A percentile compares a stretch with the other conserved stretches of the same genome.
Conservation (phyloP, 495 filamentous ascomycete genomes). For the Hypoxylon trugodes region DNA sequence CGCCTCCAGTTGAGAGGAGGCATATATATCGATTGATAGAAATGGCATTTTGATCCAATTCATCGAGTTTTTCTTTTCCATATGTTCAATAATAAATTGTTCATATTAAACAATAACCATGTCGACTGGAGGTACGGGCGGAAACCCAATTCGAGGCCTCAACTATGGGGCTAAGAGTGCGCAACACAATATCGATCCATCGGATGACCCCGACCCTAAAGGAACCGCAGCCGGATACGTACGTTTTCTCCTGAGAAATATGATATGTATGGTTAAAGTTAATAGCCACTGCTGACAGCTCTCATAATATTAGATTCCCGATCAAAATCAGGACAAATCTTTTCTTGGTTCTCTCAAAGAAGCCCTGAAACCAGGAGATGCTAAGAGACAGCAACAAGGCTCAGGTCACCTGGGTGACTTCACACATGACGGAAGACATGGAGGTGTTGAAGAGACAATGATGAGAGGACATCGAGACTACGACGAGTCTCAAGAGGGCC, state of each 20-base stretch:
- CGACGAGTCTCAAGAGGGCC: conserved; percentile 20
- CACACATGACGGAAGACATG: conserved; percentile 28
- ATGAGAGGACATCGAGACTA: conserved; percentile 24
- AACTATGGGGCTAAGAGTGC: conserved; percentile 11
- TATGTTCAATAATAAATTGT: background rate
- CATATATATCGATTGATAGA: background rate
- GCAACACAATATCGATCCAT: conserved; percentile 16
- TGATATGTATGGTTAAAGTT: too few species aligned
- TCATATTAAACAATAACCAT: conserved; percentile 8
- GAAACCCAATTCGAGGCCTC: conserved; percentile 12
- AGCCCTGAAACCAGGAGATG: conserved; percentile 32
- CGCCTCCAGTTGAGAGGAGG: background rate
- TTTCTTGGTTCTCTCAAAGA: conserved; percentile 31
- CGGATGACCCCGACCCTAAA: conserved; percentile 36
- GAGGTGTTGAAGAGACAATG: conserved; percentile 25
- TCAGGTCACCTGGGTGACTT: conserved; percentile 3
- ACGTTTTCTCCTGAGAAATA: conserved; percentile 7
- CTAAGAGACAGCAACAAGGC: conserved; percentile 20
- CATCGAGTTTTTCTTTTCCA: background rate
- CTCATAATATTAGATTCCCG: background rate
- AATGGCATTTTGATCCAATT: background rate
- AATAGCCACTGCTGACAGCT: too few species aligned
- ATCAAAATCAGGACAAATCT: conserved; percentile 23
- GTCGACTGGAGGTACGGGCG: conserved; percentile 36
- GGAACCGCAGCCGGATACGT: conserved; percentile 37